These are phyloP conservation scores for Kokia cookei DNA, from an alignment of 441 rosid genomes.

Conservation along the genomic window DNA sequence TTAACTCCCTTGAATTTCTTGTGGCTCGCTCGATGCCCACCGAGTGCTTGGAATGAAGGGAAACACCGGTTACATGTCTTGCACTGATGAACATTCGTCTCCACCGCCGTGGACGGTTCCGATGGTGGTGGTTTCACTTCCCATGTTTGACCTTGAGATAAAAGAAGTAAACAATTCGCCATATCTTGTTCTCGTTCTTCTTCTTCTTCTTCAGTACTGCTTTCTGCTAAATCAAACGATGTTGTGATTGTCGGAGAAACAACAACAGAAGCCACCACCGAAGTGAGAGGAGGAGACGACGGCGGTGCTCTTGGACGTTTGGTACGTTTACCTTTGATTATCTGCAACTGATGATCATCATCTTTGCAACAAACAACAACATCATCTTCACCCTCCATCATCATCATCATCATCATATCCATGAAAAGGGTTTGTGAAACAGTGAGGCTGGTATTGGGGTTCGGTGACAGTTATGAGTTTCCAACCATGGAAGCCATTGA, in stretches of 20 bases:
- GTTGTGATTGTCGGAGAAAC: background rate
- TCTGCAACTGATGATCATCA: constrained; percentile 16
- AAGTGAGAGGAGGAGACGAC: constrained; percentile 3
- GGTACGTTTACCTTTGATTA: constrained; percentile 48
- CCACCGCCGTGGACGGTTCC: background rate
- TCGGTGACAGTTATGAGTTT: constrained; percentile 27
- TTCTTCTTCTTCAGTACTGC: background rate
- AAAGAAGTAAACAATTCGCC: constrained; percentile 58
- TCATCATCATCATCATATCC: constrained; percentile 15
- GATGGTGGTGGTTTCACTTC: background rate
- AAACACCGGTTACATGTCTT: constrained; percentile 56
- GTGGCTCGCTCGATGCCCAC: constrained; percentile 72
- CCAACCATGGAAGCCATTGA: constrained; percentile 28
- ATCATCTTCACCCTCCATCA: constrained; percentile 11
- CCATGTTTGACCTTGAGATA: constrained; percentile 29
- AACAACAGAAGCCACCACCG: background rate
- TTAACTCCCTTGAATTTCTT: constrained; percentile 33
- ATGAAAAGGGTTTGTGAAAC: background rate
- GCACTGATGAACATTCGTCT: constrained; percentile 31
- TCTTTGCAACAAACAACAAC: constrained; percentile 11
- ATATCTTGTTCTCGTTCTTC: constrained; percentile 50
- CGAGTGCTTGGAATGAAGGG: constrained; percentile 63
- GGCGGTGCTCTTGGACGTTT: constrained; percentile 33
- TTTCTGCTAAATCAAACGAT: constrained; percentile 1
- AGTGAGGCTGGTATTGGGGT: constrained; percentile 4